These are phyloP conservation scores for Thuidium tamariscinum DNA, from an alignment of 225 moss, liverwort and hornwort genomes.

Conservation along the genomic window DNA sequence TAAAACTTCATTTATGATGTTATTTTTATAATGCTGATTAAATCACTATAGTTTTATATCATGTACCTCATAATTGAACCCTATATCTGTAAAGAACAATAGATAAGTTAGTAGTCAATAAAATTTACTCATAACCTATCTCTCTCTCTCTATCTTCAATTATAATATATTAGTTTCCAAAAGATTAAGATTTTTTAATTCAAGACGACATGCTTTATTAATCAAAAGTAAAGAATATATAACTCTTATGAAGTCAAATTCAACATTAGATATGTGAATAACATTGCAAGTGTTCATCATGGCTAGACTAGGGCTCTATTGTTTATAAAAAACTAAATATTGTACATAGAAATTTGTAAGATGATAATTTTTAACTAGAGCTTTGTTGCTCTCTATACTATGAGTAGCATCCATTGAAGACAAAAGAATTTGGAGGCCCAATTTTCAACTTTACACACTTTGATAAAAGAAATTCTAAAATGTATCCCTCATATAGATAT, in stretches of 20 bases:
- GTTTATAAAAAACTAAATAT: background rate
- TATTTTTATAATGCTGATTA: background rate
- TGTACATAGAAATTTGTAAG: too few species aligned
- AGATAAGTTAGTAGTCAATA: too few species aligned
- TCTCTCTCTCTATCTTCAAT: too few species aligned
- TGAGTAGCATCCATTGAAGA: accelerated
- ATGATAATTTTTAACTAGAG: background rate
- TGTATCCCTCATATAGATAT: accelerated
- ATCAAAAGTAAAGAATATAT: background rate
- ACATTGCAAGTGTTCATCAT: background rate
- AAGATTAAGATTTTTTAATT: background rate
- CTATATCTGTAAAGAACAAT: background rate
- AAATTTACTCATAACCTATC: too few species aligned
- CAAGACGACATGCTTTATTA: too few species aligned
- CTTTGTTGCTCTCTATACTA: accelerated
- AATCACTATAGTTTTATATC: background rate
- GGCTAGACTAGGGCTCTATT: background rate
- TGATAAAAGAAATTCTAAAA: accelerated
- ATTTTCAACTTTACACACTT: accelerated
- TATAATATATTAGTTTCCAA: too few species aligned
- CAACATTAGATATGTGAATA: background rate
- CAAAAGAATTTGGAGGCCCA: accelerated
- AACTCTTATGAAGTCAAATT: background rate
- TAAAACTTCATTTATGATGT: background rate
- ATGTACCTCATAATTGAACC: too few species aligned